Conservation (phyloP, 2,329 filamentous ascomycete genomes). For the Allantophomopsis cytisporea region DNA sequence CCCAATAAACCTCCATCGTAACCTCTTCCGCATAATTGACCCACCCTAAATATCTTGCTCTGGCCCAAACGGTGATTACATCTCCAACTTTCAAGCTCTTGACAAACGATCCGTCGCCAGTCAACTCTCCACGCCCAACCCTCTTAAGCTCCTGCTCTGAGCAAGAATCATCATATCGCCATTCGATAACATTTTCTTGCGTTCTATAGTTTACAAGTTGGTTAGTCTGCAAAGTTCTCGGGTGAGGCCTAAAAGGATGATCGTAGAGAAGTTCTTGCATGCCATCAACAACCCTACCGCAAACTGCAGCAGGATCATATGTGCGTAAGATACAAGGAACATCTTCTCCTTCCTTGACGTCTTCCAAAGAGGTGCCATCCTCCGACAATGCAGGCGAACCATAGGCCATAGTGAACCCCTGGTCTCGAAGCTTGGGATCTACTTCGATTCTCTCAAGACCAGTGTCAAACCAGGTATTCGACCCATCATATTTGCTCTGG, state of each 20-base stretch:
- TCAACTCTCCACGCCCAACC: constrained; percentile 33
- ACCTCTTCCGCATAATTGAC: constrained; percentile 33
- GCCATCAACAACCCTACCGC: not conserved
- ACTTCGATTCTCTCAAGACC: constrained; percentile 34
- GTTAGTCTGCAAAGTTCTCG: constrained; percentile 30
- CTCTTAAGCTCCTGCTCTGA: constrained; percentile 19
- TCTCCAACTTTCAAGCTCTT: constrained; percentile 42
- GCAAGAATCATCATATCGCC: constrained; percentile 34
- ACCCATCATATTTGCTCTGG: constrained; percentile 27
- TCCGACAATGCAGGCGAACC: not conserved
- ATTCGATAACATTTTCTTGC: constrained; percentile 33
- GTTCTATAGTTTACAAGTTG: constrained; percentile 22
- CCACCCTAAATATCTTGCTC: constrained; percentile 42
- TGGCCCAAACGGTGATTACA: constrained; percentile 46
- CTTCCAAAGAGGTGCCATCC: not conserved
- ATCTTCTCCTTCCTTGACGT: not conserved
- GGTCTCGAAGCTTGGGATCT: constrained; percentile 8
- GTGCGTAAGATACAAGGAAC: not conserved
- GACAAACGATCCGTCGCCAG: constrained; percentile 40
- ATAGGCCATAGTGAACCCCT: not conserved
- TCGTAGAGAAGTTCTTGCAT: constrained; percentile 15
- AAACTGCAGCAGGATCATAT: constrained; percentile 1
- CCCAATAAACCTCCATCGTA: constrained; percentile 45
- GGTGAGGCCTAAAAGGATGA: constrained; percentile 22
- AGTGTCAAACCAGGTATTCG: constrained; percentile 51